Percentiles rank a stretch among this genome's conserved stretches.
These are phyloP conservation scores for Leishmania aethiopica DNA, from an alignment of 208 protist genomes.

Conservation along the genomic window DNA sequence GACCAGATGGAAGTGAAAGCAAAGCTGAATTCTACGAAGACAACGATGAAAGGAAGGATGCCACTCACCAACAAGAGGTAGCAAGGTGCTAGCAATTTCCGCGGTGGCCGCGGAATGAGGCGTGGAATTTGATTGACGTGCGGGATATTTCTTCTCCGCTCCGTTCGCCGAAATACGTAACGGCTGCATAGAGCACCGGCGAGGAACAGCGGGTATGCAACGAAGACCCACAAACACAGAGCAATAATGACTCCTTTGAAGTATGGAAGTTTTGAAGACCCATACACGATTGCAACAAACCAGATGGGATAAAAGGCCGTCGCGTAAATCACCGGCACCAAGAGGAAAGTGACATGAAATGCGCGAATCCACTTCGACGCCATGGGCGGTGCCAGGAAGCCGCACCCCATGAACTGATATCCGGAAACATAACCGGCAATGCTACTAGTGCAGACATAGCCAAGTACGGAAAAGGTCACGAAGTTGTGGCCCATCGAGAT, in stretches of 20 bases:
- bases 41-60: slow-evolving; percentile 94
- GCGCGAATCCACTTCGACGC: slow-evolving; percentile 34
- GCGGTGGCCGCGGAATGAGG: slow-evolving; percentile 86
- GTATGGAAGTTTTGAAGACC: slow-evolving; percentile 59
- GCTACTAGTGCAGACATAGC: slow-evolving; percentile 20
- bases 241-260: slow-evolving; percentile 64
- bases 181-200: slow-evolving; percentile 89
- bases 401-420: slow-evolving; percentile 33
- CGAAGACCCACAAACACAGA: slow-evolving; percentile 75
- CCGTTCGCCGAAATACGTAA: slow-evolving; percentile 38
- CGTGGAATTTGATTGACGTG: slow-evolving; percentile 94
- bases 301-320: slow-evolving; percentile 9
- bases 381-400: slow-evolving; percentile 26
- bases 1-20: slow-evolving; percentile 96
- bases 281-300: slow-evolving; percentile 38
- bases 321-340: slow-evolving; percentile 14
- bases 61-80: slow-evolving; percentile 79
- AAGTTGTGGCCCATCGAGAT: slow-evolving; percentile 27
- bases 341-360: slow-evolving; percentile 24
- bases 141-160: slow-evolving; percentile 48
- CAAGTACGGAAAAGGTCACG: slow-evolving; percentile 19
- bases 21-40: slow-evolving; percentile 97
- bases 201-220: slow-evolving; percentile 87
- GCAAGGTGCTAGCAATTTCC: slow-evolving; percentile 35
- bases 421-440: slow-evolving; percentile 30